Conservation (phyloP, 495 filamentous ascomycete species). For the Annulohypoxylon bovei region DNA sequence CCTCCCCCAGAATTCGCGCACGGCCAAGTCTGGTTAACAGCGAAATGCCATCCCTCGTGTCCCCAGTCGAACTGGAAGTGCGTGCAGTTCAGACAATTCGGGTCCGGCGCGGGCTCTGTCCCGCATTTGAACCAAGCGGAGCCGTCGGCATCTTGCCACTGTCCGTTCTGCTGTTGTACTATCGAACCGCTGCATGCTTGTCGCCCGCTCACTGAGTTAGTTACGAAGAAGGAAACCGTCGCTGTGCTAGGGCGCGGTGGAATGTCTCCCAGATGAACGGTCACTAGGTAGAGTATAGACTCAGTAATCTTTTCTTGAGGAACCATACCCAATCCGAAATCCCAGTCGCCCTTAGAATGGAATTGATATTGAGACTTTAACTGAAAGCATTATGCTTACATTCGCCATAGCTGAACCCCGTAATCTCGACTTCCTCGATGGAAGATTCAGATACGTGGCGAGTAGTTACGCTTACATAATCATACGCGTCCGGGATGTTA, state of each 20-base stretch:
- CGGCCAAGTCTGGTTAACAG: slow-evolving; percentile 27
- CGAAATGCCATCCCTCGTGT: slow-evolving; percentile 20
- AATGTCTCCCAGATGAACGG: slow-evolving; percentile 12
- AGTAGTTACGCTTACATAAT: neutral
- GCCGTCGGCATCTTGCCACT: slow-evolving; percentile 26
- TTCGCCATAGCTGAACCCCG: neutral
- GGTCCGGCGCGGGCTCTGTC: slow-evolving; percentile 12
- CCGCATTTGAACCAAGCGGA: slow-evolving; percentile 21
- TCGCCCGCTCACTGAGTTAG: neutral
- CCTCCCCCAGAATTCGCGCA: neutral
- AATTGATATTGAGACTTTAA: neutral
- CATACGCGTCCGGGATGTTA: neutral
- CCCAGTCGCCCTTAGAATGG: no score
- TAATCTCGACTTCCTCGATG: slow-evolving; percentile 4
- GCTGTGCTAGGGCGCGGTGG: slow-evolving; percentile 15
- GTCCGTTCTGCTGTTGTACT: slow-evolving; percentile 1
- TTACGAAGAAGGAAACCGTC: slow-evolving; percentile 12
- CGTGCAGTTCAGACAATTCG: slow-evolving; percentile 20
- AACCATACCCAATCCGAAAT: no score
- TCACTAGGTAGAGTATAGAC: neutral
- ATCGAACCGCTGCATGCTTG: slow-evolving; percentile 22
- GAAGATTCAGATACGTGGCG: neutral
- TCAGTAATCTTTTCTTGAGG: neutral
- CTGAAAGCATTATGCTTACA: neutral
- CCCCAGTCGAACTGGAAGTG: slow-evolving; percentile 30